Percentiles rank a stretch among this genome's conserved stretches.
phyloP scores from a whole-genome alignment of 2,329 filamentous ascomycete species.

The Curvularia lunata region DNA sequence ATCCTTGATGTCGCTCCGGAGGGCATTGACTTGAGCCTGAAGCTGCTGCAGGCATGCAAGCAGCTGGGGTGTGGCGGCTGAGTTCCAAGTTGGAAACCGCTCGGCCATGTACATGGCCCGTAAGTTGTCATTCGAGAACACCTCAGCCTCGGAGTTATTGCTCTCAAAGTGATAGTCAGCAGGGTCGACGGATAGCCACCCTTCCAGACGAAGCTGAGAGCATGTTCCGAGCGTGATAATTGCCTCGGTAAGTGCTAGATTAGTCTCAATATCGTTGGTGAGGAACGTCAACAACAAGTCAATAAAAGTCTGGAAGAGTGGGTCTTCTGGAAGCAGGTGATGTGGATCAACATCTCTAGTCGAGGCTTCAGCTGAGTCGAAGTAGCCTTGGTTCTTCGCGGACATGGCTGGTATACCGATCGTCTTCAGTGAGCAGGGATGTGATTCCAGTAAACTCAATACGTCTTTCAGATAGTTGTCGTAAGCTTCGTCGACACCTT shows the following conservation, averaged over 20 bases:
- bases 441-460: constrained; percentile 70
- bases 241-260: constrained; percentile 83
- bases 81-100: constrained; percentile 46
- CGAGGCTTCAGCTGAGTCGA: constrained; percentile 56
- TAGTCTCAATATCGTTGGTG: constrained; percentile 88
- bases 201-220: constrained; percentile 81
- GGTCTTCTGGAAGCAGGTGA: constrained; percentile 65
- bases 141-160: constrained; percentile 27
- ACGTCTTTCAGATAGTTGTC: constrained; percentile 74
- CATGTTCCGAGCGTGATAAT: constrained; percentile 84
- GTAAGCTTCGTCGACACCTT: constrained; percentile 75
- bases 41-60: constrained; percentile 53
- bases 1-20: constrained; percentile 54
- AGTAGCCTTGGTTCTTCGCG: constrained; percentile 58
- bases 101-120: constrained; percentile 46
- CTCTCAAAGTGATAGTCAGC: constrained; percentile 49
- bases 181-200: constrained; percentile 84
- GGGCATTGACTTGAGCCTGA: constrained; percentile 50
- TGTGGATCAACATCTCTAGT: constrained; percentile 68
- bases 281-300: constrained; percentile 78
- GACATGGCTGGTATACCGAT: constrained; percentile 68
- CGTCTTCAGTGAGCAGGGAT: constrained; percentile 74
- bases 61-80: constrained; percentile 49
- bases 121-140: constrained; percentile 39
- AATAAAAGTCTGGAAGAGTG: constrained; percentile 60